These are phyloP conservation scores for Pleochaeta shiraiana DNA, from an alignment of 2,329 filamentous ascomycete genomes.

Conservation along the genomic window DNA sequence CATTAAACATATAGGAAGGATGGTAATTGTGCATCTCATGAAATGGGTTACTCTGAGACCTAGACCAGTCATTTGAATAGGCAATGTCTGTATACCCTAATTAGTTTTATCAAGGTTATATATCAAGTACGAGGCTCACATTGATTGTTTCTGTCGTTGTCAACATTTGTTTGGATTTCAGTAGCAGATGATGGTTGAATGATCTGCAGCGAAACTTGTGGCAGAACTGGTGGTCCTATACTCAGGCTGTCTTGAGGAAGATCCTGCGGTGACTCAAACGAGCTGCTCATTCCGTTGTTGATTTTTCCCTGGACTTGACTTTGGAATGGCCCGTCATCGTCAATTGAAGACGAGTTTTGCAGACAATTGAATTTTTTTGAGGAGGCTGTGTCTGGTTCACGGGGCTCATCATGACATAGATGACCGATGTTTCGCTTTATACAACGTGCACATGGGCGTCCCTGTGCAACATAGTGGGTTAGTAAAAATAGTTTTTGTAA, in stretches of 20 bases:
- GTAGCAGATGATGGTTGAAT: conserved; percentile 50
- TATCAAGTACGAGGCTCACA: conserved; percentile 32
- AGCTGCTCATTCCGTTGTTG: conserved; percentile 27
- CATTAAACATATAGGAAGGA: conserved; percentile 84
- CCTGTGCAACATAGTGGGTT: conserved; percentile 29
- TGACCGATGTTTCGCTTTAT: conserved; percentile 98
- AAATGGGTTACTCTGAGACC: conserved; percentile 46
- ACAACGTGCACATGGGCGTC: conserved; percentile 90
- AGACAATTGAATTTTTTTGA: conserved; percentile 55
- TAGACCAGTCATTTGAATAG: conserved; percentile 64
- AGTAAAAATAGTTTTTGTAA: background rate
- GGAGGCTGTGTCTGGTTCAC: conserved; percentile 47
- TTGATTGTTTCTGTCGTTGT: conserved; percentile 45
- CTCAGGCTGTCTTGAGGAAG: conserved; percentile 22
- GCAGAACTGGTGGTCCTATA: conserved; percentile 17
- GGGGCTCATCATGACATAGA: conserved; percentile 91
- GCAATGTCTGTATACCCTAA: conserved; percentile 44
- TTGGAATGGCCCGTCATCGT: conserved; percentile 36
- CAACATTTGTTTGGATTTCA: conserved; percentile 38
- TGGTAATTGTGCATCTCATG: conserved; percentile 92
- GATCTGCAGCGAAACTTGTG: conserved; percentile 37
- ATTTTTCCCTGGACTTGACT: conserved; percentile 26
- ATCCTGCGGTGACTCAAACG: conserved; percentile 32
- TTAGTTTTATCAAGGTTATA: conserved; percentile 1
- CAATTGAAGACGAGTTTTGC: conserved; percentile 29